Evolutionary conservation across 2,329 filamentous ascomycete species (phyloP).

Genomic region (Scedosporium minutisporum): DNA sequence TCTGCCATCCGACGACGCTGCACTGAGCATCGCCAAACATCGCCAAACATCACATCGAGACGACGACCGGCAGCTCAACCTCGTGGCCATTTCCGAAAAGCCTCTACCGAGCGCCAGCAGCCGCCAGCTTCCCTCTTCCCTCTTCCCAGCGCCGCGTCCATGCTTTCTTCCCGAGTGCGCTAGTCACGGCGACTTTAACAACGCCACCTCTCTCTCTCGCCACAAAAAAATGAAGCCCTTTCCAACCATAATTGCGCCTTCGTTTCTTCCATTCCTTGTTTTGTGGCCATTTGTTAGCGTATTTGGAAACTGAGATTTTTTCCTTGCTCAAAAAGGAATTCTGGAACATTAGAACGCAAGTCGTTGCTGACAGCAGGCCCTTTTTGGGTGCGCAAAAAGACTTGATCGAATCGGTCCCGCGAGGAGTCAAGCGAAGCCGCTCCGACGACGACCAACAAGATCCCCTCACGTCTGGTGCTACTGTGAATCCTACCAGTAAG

Average conservation of each 20-base stretch:
- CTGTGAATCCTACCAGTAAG: conserved; percentile 64
- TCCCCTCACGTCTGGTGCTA: conserved; percentile 17
- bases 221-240: background rate
- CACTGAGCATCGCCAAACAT: background rate
- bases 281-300: background rate
- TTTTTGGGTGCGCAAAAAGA: conserved; percentile 23
- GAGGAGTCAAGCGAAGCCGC: conserved; percentile 70
- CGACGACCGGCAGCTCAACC: background rate
- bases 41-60: background rate
- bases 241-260: background rate
- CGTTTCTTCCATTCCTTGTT: background rate
- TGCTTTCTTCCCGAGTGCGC: background rate
- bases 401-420: conserved; percentile 43
- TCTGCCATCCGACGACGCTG: background rate
- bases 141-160: background rate
- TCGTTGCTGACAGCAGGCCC: background rate
- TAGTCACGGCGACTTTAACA: background rate
- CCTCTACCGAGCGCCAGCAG: background rate
- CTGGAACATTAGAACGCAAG: background rate
- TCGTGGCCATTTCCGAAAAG: background rate
- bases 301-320: conserved; percentile 5
- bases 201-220: background rate
- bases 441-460: conserved; percentile 46
- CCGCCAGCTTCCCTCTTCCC: background rate
- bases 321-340: conserved; percentile 1